Evolutionary conservation across 768 basidiomycete genomes (phyloP), one percentile per base, ranked within the genome.

Genomic region (Lentinula sp.): DNA sequence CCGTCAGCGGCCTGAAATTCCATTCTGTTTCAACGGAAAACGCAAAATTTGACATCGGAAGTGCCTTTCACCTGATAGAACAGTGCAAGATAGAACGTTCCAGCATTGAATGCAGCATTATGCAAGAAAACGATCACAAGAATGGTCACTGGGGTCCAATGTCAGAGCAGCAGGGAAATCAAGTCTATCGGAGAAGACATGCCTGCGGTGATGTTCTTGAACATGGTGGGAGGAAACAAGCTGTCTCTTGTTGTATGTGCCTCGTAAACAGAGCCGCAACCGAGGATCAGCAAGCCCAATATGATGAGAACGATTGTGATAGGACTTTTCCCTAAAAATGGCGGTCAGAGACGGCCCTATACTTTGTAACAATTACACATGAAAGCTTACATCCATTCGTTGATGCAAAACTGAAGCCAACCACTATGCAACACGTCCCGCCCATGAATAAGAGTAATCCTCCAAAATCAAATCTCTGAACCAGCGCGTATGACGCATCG

Each of bases 1-100:
- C 85, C 84, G 69, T 87, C 80, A 42, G 86, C 90, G 15, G 85
- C 84, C 90, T 92, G 65, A 61, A 56, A 37, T 28, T 28, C 28
- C 28, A 23, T 8, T 16, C 11, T 39, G 50, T 48, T 48, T 61
- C 52, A 63, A 39, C 51, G 62, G 59, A 54, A 42, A 56, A 28
- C 6, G 37, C 63, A 49, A 61, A 62, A 59, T 54, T 16, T 54
- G 31, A 43, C 40, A 43, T 56, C 39, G 40, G 21, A 60, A 52
- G 46, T 57, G 57, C 48, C 68, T 39, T 76, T 40, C 64, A 89
- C 91, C 80, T 94, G 91, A 72, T 83, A 93, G 71, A 85, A 93
- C 23, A 93, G 71, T 0, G 91, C 89, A 50, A 94, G 83, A 73
- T 91, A 94, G 74, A 89, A 94, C 5, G 91, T 93, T 53, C 89